A percentile compares a stretch with the other conserved stretches of the same genome.
Evolutionary conservation across 2,329 filamentous ascomycete genomes (phyloP).

Genomic region (Eurotiales sp.): DNA sequence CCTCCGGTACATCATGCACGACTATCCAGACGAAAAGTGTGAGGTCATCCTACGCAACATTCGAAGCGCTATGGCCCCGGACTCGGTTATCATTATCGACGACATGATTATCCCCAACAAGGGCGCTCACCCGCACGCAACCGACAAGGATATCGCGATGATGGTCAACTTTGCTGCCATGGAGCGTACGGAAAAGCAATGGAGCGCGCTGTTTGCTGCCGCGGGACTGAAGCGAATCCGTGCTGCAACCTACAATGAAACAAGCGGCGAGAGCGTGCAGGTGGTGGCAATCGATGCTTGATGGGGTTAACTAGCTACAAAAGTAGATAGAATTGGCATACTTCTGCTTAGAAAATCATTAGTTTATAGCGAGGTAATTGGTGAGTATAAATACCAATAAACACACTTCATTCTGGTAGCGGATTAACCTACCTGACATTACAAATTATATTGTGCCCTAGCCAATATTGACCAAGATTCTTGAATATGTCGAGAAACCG

Average conservation of each 20-base stretch:
- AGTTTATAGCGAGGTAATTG: too few relatives aligned
- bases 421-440: too few relatives aligned
- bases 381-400: too few relatives aligned
- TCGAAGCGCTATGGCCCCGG: slow-evolving; percentile 27
- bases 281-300: not conserved
- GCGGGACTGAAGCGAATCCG: not conserved
- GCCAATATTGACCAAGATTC: too few relatives aligned
- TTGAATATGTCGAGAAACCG: too few relatives aligned
- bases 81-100: slow-evolving; percentile 41
- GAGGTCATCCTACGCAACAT: slow-evolving; percentile 22
- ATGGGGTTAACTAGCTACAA: too few relatives aligned
- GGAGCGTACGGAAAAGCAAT: not conserved
- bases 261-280: not conserved
- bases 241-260: not conserved
- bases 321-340: too few relatives aligned
- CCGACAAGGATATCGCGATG: not conserved
- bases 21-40: slow-evolving; percentile 20
- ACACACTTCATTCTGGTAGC: too few relatives aligned
- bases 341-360: too few relatives aligned
- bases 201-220: not conserved
- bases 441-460: too few relatives aligned
- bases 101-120: slow-evolving; percentile 40
- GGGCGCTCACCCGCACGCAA: slow-evolving; percentile 22
- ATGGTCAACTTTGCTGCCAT: not conserved
- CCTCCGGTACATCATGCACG: slow-evolving; percentile 22